Evolutionary conservation across 768 basidiomycete genomes (phyloP).

Genomic region (Russula olivacea): DNA sequence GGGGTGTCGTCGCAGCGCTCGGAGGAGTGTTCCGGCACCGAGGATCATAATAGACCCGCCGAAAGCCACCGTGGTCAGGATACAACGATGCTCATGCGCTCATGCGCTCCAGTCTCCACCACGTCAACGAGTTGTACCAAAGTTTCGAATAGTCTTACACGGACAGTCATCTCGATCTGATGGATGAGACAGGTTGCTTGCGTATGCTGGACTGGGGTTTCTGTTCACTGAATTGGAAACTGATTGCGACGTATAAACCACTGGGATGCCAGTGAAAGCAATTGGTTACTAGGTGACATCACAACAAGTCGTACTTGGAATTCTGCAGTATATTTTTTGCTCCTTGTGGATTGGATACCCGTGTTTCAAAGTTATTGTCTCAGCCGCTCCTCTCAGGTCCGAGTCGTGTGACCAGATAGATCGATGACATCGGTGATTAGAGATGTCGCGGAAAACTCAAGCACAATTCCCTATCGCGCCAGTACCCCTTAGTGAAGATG

Average conservation of each 20-base stretch:
- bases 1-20: neutral
- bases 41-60: neutral
- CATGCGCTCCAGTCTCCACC: too few species aligned
- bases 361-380: neutral
- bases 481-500: neutral
- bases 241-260: too few species aligned
- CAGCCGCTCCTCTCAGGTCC: too few species aligned
- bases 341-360: neutral
- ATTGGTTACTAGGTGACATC: neutral
- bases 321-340: neutral
- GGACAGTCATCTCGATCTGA: too few species aligned
- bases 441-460: neutral
- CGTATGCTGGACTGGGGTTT: too few species aligned
- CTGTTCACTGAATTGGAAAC: too few species aligned
- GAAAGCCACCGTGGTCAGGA: too few species aligned
- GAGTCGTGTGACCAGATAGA: constrained; percentile 2
- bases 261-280: neutral
- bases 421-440: neutral
- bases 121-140: too few species aligned
- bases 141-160: too few species aligned
- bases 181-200: too few species aligned
- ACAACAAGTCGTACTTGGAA: neutral
- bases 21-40: neutral
- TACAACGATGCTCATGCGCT: too few species aligned
- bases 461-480: neutral